phyloP scores from a whole-genome alignment of 805 yeast species.

The Danielia oregonensis region DNA sequence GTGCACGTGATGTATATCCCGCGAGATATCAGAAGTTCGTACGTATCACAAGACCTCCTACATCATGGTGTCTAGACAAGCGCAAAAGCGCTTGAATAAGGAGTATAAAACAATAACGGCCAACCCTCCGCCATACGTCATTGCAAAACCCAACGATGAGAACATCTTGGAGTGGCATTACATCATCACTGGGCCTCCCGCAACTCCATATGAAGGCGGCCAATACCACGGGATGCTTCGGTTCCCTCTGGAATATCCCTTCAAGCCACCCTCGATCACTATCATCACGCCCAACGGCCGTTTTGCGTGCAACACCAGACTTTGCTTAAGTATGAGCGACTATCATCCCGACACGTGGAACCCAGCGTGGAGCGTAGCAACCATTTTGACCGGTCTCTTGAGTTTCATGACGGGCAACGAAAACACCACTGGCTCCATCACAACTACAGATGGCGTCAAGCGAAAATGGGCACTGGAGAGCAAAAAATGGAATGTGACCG shows the following conservation, averaged over 20 bases:
- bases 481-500: slow-evolving; percentile 52
- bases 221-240: slow-evolving; percentile 86
- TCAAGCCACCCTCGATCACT: slow-evolving; percentile 85
- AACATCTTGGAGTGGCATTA: slow-evolving; percentile 94
- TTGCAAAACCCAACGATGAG: slow-evolving; percentile 81
- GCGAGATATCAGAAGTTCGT: no score
- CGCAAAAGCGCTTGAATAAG: slow-evolving; percentile 56
- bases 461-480: slow-evolving; percentile 56
- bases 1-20: no score
- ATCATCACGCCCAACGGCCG: slow-evolving; percentile 91
- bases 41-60: no score
- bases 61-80: slow-evolving; percentile 37
- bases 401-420: slow-evolving; percentile 93
- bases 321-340: slow-evolving; percentile 91
- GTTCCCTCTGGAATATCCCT: slow-evolving; percentile 84
- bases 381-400: slow-evolving; percentile 80
- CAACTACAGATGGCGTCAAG: slow-evolving; percentile 58
- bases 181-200: slow-evolving; percentile 86
- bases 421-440: slow-evolving; percentile 77
- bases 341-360: slow-evolving; percentile 95
- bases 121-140: slow-evolving; percentile 80
- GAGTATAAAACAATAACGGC: slow-evolving; percentile 77
- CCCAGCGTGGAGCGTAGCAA: slow-evolving; percentile 92
- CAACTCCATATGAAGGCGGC: slow-evolving; percentile 81
- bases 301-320: slow-evolving; percentile 72